Evolutionary conservation across 108 stramenopile genomes (phyloP).

Genomic region (Craspedostauros australis): DNA sequence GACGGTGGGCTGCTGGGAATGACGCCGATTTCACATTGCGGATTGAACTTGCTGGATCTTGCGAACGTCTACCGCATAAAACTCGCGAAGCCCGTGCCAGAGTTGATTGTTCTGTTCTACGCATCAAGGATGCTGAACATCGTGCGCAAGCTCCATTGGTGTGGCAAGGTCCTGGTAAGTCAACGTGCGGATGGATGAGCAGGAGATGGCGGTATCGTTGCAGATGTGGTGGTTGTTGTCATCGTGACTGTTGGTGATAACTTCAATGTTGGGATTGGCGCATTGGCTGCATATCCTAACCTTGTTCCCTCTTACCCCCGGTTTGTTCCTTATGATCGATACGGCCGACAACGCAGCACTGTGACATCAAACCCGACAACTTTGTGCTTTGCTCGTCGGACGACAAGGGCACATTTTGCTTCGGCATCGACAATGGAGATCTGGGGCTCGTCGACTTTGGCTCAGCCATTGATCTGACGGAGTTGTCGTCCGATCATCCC

Average conservation of each 20-base stretch:
- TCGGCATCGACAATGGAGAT: conserved; percentile 40
- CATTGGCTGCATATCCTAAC: too few species aligned
- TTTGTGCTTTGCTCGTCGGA: conserved; percentile 51
- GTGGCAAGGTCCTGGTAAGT: conserved; percentile 73
- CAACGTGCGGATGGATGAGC: not conserved
- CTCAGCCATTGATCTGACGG: conserved; percentile 52
- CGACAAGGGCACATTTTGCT: too few species aligned
- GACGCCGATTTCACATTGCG: conserved; percentile 66
- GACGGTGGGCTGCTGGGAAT: conserved; percentile 68
- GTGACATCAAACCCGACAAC: conserved; percentile 84
- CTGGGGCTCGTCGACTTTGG: conserved; percentile 82
- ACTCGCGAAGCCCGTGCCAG: conserved; percentile 52
- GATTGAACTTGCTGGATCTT: conserved; percentile 68
- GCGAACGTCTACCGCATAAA: conserved; percentile 58
- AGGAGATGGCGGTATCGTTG: too few species aligned
- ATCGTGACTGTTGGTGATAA: too few species aligned
- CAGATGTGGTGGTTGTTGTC: too few species aligned
- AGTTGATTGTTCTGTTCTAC: conserved; percentile 63
- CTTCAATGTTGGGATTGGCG: too few species aligned
- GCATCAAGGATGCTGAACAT: conserved; percentile 59
- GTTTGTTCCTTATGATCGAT: not conserved
- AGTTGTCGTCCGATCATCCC: conserved; percentile 4
- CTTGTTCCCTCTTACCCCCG: too few species aligned
- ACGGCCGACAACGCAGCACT: conserved; percentile 56
- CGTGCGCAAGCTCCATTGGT: conserved; percentile 62